Conservation (phyloP, 1,284 basidiomycete species). For the Neolentinus lepideus region DNA sequence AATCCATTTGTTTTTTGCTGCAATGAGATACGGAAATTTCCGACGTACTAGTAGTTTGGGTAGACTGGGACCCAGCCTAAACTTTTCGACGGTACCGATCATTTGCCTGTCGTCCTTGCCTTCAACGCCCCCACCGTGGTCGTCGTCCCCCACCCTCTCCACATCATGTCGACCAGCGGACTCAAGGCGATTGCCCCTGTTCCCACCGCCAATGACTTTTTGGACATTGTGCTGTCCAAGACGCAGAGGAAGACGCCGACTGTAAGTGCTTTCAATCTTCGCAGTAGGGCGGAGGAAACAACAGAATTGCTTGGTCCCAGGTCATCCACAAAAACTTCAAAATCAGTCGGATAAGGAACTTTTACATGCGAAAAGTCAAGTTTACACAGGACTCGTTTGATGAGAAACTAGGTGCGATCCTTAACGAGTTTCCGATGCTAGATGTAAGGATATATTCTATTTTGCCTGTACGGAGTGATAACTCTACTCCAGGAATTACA, state of each 20-base stretch:
- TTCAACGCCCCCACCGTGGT: not conserved
- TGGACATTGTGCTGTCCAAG: slow-evolving; percentile 92
- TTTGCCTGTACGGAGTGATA: slow-evolving; percentile 10
- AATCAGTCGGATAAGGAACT: slow-evolving; percentile 90
- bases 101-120: not conserved
- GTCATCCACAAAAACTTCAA: slow-evolving; percentile 99
- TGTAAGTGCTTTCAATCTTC: slow-evolving; percentile 34
- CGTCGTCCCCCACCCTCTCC: slow-evolving; percentile 1
- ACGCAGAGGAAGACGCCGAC: slow-evolving; percentile 97
- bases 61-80: not conserved
- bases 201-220: slow-evolving; percentile 89
- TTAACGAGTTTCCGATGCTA: slow-evolving; percentile 94
- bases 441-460: slow-evolving; percentile 55
- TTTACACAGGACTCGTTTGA: slow-evolving; percentile 98
- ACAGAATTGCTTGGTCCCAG: slow-evolving; percentile 25
- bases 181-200: slow-evolving; percentile 96
- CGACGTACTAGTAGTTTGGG: too few relatives aligned
- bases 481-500: slow-evolving; percentile 72
- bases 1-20: too few relatives aligned
- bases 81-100: not conserved
- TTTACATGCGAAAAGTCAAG: slow-evolving; percentile 99
- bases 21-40: too few relatives aligned
- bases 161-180: slow-evolving; percentile 77
- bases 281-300: not conserved
- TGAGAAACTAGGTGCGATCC: slow-evolving; percentile 91